Base-by-base conservation (phyloP, 1,284 basidiomycete genomes). In the Retiboletus flavoniger region DNA sequence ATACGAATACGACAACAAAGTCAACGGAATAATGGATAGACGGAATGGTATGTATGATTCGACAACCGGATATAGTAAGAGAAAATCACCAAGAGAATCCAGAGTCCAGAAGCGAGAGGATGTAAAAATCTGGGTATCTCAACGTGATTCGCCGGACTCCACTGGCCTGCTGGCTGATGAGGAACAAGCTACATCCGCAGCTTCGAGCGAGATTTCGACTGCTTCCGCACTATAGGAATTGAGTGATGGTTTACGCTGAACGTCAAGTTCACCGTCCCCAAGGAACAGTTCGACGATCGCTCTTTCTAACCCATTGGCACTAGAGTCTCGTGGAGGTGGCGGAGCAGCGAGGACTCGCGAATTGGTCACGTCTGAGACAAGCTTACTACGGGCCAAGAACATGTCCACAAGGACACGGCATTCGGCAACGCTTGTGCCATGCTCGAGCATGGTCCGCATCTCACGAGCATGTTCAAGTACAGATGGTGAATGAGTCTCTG, bases 331-430 rank as follows among this genome's bases (percentile, higher is more conserved):
- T 26, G 54, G 39, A n/a, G 54, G 34, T 36, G 57, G 43, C 4
- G 53, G 32, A 14, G 47, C 7, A 32, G 50, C 8, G n/a, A 47
- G 36, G 4, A 45, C 28, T 40, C 31, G 59, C 14, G 53, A 49
- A 36, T 59, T 48, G 17, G 50, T 45, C 36, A 63, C 50, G 49
- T 74, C 68, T 29, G 64, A 35, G 13, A 51, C 31, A 24, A 73
- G 61, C 43, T 79, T 72, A 24, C 87, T 81, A 63, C 83, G 82
- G 21, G 82, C 78, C 50, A 95, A 75, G 70, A 91, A 88, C 75
- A 92, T 88, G 61, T 91, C 87, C 39, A 93, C 78, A 39, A 95
- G 82, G 32, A 94, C 75, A 47, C 90, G 87, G 66, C 92, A 94
- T 74, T 95, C 93, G 56, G 89, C 85, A 38, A 82, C 87, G 31